Base-by-base conservation (phyloP, 106 monocot species). In the Ottelia alismoides region DNA sequence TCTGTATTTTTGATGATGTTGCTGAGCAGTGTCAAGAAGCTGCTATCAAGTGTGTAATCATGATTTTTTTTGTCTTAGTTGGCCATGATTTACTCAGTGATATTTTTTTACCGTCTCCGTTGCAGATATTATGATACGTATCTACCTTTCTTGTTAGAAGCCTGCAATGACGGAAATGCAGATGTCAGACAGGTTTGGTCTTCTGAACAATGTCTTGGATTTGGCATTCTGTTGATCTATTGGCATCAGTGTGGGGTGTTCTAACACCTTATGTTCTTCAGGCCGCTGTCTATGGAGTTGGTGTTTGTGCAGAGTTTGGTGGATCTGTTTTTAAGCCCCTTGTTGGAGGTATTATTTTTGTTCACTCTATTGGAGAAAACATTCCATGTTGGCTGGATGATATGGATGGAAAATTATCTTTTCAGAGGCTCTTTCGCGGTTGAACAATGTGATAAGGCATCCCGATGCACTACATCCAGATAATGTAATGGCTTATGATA, bases 231-330 rank as follows among this genome's bases (percentile, higher is more conserved):
- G n/a, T 30, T 28, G 12, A 28, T 32, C n/a, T 56, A 22, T n/a
- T 0, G 14, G 3, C 29, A 28, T 55, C 26, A 20, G 20, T 58
- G 22, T 22, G n/a, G n/a, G n/a, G n/a, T n/a, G n/a, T n/a, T n/a
- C n/a, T n/a, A n/a, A n/a, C n/a, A n/a, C 58, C n/a, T 76, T 24
- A 43, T 45, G 55, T 67, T 12, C 20, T 50, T 20, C 73, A 98
- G 96, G 89, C 96, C 68, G 96, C 96, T 52, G 85, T 98, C 2
- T 98, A 85, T 79, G 96, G 96, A 29, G 61, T 98, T 63, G 96
- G 96, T 51, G 89, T 98, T 44, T 98, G 96, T 70, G 96, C 89
- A 60, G 96, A 98, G 61, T 89, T 72, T 72, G 96, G 96, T 59
- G 85, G 85, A 45, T 58, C 85, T 21, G 96, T 82, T 1, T 85